Evolutionary conservation across 2,329 filamentous ascomycete genomes (phyloP).

Genomic region (Colletotrichum destructivum): DNA sequence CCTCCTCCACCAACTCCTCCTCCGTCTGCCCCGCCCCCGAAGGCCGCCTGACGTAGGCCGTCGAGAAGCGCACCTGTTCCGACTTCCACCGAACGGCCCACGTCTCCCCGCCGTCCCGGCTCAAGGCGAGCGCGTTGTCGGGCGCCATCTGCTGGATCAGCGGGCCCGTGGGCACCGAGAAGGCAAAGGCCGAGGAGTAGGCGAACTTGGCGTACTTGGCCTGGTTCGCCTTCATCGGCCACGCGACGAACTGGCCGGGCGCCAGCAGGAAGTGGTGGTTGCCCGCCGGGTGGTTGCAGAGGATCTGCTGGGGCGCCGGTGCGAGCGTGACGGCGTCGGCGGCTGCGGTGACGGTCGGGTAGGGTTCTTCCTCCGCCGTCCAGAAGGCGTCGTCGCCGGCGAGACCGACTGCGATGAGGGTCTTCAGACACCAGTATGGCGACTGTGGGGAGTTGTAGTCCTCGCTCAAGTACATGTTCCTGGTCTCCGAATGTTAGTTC

Average conservation of each 20-base stretch:
- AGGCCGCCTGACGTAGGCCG: not conserved
- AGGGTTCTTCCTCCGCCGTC: constrained; percentile 54
- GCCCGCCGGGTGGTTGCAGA: constrained; percentile 54
- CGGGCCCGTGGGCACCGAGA: constrained; percentile 58
- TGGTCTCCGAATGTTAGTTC: not conserved
- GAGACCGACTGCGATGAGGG: constrained; percentile 60
- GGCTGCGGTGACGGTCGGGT: constrained; percentile 39
- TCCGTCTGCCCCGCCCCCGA: not conserved
- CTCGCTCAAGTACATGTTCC: constrained; percentile 69
- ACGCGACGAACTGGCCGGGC: constrained; percentile 55
- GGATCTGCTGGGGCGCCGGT: constrained; percentile 58
- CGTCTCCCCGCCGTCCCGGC: constrained; percentile 50
- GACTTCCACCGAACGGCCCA: constrained; percentile 52
- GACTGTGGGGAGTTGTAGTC: constrained; percentile 72
- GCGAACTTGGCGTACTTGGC: constrained; percentile 65
- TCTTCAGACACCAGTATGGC: constrained; percentile 68
- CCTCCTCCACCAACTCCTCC: not conserved
- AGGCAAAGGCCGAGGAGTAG: constrained; percentile 64
- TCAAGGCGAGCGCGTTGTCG: constrained; percentile 51
- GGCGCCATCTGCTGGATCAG: constrained; percentile 53
- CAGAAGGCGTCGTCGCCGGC: constrained; percentile 60
- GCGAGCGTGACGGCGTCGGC: constrained; percentile 12
- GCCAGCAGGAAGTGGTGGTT: constrained; percentile 61
- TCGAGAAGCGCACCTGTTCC: constrained; percentile 38
- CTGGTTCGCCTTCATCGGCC: constrained; percentile 56